Base-by-base conservation (phyloP, 768 basidiomycete species). In the Brasilioporus rufonigricans region DNA sequence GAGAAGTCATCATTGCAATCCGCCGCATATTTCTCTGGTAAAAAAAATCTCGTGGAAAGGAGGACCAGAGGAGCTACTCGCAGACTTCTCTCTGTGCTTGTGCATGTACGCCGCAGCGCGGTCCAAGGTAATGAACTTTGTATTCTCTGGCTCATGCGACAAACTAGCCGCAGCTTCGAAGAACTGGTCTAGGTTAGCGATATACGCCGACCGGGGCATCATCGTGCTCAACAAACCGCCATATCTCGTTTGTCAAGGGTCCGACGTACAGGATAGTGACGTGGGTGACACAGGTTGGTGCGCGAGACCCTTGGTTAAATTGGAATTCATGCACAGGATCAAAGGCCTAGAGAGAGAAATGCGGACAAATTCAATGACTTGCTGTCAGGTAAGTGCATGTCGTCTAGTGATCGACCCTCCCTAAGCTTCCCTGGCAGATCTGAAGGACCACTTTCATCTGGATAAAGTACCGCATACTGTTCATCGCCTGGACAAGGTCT, bases 401-500 rank as follows among this genome's bases (percentile, higher is more conserved):
- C 13, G 12, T 59, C 11, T 35, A 33, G 47, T 50, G 60, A 50
- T 48, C 10, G 23, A 44, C 44, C 35, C 10, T 16, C 52, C 10
- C 43, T 43, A 41, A 57, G 6, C 27, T 19, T 29, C 40, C 21
- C 39, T 23, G 59, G 58, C 59, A 71, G 66, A 76, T 44, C 55
- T 70, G 35, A 62, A 66, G 33, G 44, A 60, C 23, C 60, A 63
- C 46, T 67, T 80, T 46, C 58, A 63, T 14, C 61, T 80, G 45
- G 60, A 64, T 16, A 59, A 52, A 24, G 55, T 67, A n/a, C 84
- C 80, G 8, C 73, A 73, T 50, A 72, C 80, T 7, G 78, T 87
- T 21, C 87, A 89, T 63, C 79, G 87, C 14, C 75, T 89, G 5
- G 86, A 88, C 72, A 85, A 84, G 74, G 87, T 83, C 24, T 16